Evolutionary conservation across 169 alveolate species (phyloP).

Genomic region (Plasmodium cynomolgi): DNA sequence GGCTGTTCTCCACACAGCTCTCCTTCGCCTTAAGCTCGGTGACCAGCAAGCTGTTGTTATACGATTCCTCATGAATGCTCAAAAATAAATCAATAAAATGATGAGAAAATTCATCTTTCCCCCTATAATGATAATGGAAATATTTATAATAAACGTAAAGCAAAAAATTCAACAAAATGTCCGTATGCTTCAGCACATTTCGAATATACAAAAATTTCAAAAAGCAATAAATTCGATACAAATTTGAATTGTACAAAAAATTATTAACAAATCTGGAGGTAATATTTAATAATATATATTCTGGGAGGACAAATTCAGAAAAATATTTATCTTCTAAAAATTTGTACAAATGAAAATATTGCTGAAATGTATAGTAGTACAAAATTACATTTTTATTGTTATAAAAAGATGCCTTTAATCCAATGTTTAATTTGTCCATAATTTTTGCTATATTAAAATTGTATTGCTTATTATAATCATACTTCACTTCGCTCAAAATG

Average conservation of each 20-base stretch:
- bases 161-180: slow-evolving; percentile 42
- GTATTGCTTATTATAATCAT: slow-evolving; percentile 49
- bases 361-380: slow-evolving; percentile 60
- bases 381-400: slow-evolving; percentile 54
- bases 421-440: slow-evolving; percentile 68
- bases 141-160: slow-evolving; percentile 72
- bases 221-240: slow-evolving; percentile 42
- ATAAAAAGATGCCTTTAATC: slow-evolving; percentile 69
- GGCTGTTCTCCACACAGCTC: not conserved
- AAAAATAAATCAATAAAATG: slow-evolving; percentile 62
- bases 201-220: slow-evolving; percentile 49
- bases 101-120: slow-evolving; percentile 7
- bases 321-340: slow-evolving; percentile 58
- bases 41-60: slow-evolving; percentile 11
- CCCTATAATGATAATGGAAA: slow-evolving; percentile 37
- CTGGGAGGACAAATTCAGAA: slow-evolving; percentile 54
- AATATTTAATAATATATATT: slow-evolving; percentile 36
- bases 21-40: slow-evolving; percentile 25
- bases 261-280: slow-evolving; percentile 18
- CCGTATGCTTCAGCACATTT: slow-evolving; percentile 29
- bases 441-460: slow-evolving; percentile 54
- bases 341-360: slow-evolving; percentile 53
- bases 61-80: slow-evolving; percentile 65
- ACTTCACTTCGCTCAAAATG: slow-evolving; percentile 59
- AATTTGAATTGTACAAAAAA: slow-evolving; percentile 9